Evolutionary conservation across 768 basidiomycete species (phyloP), one percentile per base, ranked within the genome.

Genomic region (Strobilomyces echinocephalus): DNA sequence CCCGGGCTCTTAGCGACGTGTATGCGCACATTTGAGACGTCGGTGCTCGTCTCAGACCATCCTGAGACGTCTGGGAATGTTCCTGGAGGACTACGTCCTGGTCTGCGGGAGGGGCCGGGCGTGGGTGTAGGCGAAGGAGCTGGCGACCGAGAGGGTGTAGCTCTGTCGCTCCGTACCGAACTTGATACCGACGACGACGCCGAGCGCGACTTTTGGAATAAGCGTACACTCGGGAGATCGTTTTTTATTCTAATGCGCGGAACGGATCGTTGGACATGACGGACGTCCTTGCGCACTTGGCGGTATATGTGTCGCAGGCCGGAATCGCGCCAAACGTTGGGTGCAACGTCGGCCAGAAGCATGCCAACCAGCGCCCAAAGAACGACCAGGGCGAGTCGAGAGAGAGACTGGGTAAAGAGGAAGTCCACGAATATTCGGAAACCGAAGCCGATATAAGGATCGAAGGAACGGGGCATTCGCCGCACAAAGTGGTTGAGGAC

Each of bases 361-460:
- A 80, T 73, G 33, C 79, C 78, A 36, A 83, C 61, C 18, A 74
- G 68, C 1, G 81, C 74, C 81, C 81, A 83, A 14, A 82, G 69
- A 20, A 74, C 59, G 30, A 80, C 74, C n/a, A 83, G 71, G 45
- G 72, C 59, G 51, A 80, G 65, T 38, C 76, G 72, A 28, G 69
- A 69, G 40, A 79, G 35, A 55, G 74, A 79, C 40, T 83, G 81
- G 4, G 85, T 87, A 65, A 85, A 73, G 42, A 85, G 69, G 51
- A 86, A 80, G 70, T 91, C 88, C 54, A 87, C 72, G 62, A 87
- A 82, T 50, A 89, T 75, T n/a, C 88, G 76, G 47, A 88, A 79
- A 34, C 72, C 83, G 54, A 82, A 80, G 14, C 79, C 84, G 50
- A 88, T 70, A 67, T 83, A 87, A 8, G 87, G 87, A 67, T 89